Conservation (phyloP, 306 rosid genomes). For the Casuarina cunninghamiana region DNA sequence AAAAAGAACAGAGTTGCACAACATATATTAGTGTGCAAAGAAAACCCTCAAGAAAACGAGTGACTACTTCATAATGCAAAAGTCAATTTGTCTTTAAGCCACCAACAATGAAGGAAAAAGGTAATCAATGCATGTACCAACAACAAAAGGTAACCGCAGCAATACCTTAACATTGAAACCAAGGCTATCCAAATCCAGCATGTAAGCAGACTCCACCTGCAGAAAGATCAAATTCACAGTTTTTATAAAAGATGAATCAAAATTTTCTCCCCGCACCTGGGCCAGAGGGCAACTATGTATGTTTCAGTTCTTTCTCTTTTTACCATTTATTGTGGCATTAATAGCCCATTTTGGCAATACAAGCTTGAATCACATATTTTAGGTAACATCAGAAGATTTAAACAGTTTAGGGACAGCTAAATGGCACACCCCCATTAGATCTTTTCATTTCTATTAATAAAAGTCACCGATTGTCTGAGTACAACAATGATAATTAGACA, state of each 20-base stretch:
- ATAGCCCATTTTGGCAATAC: neutral
- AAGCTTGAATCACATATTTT: neutral
- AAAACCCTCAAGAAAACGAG: neutral
- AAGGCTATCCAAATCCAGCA: conserved; percentile 88
- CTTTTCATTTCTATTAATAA: neutral
- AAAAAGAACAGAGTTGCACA: neutral
- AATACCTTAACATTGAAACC: conserved; percentile 91
- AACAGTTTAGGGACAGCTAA: conserved; percentile 10
- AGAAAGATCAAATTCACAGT: conserved; percentile 29
- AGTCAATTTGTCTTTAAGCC: neutral
- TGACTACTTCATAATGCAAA: neutral
- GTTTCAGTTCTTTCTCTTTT: neutral
- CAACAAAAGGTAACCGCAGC: neutral
- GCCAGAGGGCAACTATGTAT: neutral
- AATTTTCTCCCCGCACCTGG: neutral
- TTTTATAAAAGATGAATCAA: conserved; percentile 13
- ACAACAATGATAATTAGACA: neutral
- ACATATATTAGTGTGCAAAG: neutral
- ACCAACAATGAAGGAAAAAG: neutral
- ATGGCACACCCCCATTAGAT: conserved; percentile 4
- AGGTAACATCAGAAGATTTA: neutral
- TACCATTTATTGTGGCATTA: neutral
- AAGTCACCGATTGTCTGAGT: neutral
- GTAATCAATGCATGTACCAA: neutral
- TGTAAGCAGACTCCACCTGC: conserved; percentile 88